These are phyloP conservation scores for Apophysomyces elegans DNA, from an alignment of 371 early-diverging fungal species.

Conservation along the genomic window DNA sequence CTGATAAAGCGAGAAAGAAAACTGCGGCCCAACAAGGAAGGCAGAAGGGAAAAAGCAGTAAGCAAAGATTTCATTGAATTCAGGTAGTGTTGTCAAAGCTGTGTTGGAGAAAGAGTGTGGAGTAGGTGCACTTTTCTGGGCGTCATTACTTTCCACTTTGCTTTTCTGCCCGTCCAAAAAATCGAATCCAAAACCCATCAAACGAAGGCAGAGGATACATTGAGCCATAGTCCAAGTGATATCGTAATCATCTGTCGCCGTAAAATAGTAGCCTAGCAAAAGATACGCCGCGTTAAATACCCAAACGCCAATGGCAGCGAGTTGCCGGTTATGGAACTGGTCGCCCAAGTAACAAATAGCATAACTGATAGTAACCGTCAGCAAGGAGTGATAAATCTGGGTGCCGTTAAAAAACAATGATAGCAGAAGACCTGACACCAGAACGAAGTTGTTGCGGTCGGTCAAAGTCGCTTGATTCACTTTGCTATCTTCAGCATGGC, in stretches of 20 bases:
- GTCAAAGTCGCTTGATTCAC: slow-evolving; percentile 35
- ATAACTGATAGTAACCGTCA: slow-evolving; percentile 62
- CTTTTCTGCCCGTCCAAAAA: slow-evolving; percentile 55
- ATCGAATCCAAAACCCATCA: slow-evolving; percentile 77
- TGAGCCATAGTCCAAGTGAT: slow-evolving; percentile 78
- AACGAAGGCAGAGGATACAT: slow-evolving; percentile 71
- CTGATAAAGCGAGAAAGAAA: slow-evolving; percentile 68
- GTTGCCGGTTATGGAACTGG: slow-evolving; percentile 40
- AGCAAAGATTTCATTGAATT: slow-evolving; percentile 53
- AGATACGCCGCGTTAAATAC: slow-evolving; percentile 67
- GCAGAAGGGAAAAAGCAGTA: slow-evolving; percentile 68
- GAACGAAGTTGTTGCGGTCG: slow-evolving; percentile 56
- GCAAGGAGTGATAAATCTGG: slow-evolving; percentile 62
- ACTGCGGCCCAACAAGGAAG: slow-evolving; percentile 77
- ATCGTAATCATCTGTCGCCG: slow-evolving; percentile 64
- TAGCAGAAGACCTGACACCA: slow-evolving; percentile 54
- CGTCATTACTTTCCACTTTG: slow-evolving; percentile 14
- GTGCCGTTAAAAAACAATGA: slow-evolving; percentile 63
- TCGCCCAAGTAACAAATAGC: slow-evolving; percentile 43
- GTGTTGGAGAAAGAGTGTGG: slow-evolving; percentile 50
- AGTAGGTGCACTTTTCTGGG: slow-evolving; percentile 20
- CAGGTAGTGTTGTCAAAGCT: slow-evolving; percentile 50
- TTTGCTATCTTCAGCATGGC: slow-evolving; percentile 14
- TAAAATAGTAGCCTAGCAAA: slow-evolving; percentile 58
- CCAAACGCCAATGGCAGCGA: slow-evolving; percentile 55